A percentile compares a stretch with the other conserved stretches of the same genome.
phyloP scores from a whole-genome alignment of 768 basidiomycete species.

The Kwoniella mangroviensis region DNA sequence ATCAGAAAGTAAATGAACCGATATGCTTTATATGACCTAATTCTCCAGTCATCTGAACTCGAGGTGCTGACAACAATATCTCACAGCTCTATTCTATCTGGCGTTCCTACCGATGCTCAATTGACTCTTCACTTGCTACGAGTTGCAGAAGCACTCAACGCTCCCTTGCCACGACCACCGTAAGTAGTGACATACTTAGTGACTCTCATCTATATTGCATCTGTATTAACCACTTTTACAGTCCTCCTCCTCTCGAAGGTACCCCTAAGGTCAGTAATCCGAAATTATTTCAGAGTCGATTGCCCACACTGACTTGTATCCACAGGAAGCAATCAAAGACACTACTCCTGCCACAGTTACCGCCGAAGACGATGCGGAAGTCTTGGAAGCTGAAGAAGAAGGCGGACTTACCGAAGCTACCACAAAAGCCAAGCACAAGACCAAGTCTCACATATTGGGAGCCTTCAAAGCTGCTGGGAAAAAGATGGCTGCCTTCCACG shows the following conservation, averaged over 20 bases:
- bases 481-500: conserved; percentile 58
- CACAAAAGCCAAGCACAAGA: conserved; percentile 52
- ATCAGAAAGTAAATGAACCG: conserved; percentile 54
- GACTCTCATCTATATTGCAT: neutral
- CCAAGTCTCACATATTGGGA: conserved; percentile 53
- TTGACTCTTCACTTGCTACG: conserved; percentile 58
- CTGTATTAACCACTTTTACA: conserved; percentile 28
- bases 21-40: neutral
- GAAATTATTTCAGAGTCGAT: neutral
- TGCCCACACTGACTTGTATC: conserved; percentile 4
- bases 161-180: conserved; percentile 56
- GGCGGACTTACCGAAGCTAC: conserved; percentile 51
- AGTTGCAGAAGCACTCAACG: conserved; percentile 52
- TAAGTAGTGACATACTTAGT: conserved; percentile 17
- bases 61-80: too few species aligned
- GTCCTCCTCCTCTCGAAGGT: conserved; percentile 52
- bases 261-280: conserved; percentile 41
- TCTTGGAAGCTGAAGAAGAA: conserved; percentile 54
- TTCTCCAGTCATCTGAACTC: too few species aligned
- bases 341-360: conserved; percentile 45
- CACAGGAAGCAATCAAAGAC: conserved; percentile 53
- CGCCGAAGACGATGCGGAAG: conserved; percentile 51
- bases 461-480: conserved; percentile 55
- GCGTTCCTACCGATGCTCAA: conserved; percentile 60
- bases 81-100: conserved; percentile 56